Evolutionary conservation across 495 filamentous ascomycete genomes (phyloP).

Genomic region (Penicillium arizonense): DNA sequence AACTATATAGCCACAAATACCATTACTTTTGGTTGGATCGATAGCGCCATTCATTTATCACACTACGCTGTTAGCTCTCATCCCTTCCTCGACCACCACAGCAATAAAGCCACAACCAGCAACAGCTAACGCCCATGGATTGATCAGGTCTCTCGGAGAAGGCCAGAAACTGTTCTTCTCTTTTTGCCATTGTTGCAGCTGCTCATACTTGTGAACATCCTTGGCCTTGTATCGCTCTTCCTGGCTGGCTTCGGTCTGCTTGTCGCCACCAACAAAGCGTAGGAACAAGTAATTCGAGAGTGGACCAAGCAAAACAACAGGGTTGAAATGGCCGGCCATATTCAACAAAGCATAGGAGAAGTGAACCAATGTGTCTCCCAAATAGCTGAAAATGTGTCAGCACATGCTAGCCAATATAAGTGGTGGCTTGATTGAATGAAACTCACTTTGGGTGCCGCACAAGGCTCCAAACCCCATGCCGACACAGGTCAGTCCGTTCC

Average conservation of each 20-base stretch:
- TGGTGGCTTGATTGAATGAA: not conserved
- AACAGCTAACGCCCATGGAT: slow-evolving; percentile 55
- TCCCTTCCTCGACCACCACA: slow-evolving; percentile 25
- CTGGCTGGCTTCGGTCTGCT: slow-evolving; percentile 50
- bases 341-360: slow-evolving; percentile 38
- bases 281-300: slow-evolving; percentile 58
- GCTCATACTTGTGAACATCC: slow-evolving; percentile 46
- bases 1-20: too few relatives aligned
- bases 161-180: slow-evolving; percentile 62
- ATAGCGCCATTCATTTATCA: not conserved
- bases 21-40: too few relatives aligned
- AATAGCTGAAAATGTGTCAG: slow-evolving; percentile 42
- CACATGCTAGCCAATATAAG: not conserved
- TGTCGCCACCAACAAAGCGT: slow-evolving; percentile 53
- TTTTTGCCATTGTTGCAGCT: slow-evolving; percentile 46
- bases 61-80: slow-evolving; percentile 5
- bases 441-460: slow-evolving; percentile 61
- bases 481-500: slow-evolving; percentile 36
- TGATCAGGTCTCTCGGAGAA: slow-evolving; percentile 39
- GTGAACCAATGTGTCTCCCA: slow-evolving; percentile 57
- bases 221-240: slow-evolving; percentile 45
- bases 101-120: slow-evolving; percentile 41
- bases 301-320: slow-evolving; percentile 52
- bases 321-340: slow-evolving; percentile 49
- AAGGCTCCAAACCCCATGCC: slow-evolving; percentile 57